These are phyloP conservation scores for Coniella lustricola DNA, from an alignment of 2,329 filamentous ascomycete species.

Conservation along the genomic window DNA sequence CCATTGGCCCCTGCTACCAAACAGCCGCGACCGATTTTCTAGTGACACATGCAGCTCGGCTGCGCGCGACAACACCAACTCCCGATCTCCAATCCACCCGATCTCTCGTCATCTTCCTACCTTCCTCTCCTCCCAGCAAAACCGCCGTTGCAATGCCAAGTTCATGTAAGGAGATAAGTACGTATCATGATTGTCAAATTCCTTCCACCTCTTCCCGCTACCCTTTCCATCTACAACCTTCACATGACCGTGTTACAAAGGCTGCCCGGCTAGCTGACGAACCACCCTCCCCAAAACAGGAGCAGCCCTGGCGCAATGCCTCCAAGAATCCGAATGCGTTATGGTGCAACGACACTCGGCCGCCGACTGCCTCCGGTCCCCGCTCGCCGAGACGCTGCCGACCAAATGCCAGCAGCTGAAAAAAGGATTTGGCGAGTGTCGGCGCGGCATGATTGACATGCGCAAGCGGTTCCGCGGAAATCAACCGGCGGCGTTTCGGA, in stretches of 20 bases:
- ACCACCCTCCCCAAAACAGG: conserved; percentile 44
- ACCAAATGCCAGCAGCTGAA: conserved; percentile 87
- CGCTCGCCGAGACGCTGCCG: conserved; percentile 74
- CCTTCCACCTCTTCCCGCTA: conserved; percentile 4
- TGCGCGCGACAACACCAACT: too few relatives aligned
- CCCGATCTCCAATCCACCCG: too few relatives aligned
- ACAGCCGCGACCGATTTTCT: too few relatives aligned
- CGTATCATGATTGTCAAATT: conserved; percentile 30
- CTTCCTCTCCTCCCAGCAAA: too few relatives aligned
- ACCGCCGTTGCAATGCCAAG: conserved; percentile 61
- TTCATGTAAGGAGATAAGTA: conserved; percentile 95
- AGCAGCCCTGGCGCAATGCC: conserved; percentile 85
- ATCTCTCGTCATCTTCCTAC: too few relatives aligned
- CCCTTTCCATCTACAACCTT: not conserved
- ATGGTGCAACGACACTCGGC: conserved; percentile 84
- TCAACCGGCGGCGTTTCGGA: conserved; percentile 65
- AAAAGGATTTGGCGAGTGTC: conserved; percentile 90
- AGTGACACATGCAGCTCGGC: too few relatives aligned
- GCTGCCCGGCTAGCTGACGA: conserved; percentile 10
- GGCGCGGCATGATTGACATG: conserved; percentile 96
- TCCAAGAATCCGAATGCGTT: conserved; percentile 94
- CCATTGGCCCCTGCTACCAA: too few relatives aligned
- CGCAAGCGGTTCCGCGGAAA: conserved; percentile 96
- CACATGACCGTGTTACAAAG: too few relatives aligned
- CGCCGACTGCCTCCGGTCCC: conserved; percentile 78